phyloP scores from a whole-genome alignment of 2,329 filamentous ascomycete genomes.

The Phoma sp. region DNA sequence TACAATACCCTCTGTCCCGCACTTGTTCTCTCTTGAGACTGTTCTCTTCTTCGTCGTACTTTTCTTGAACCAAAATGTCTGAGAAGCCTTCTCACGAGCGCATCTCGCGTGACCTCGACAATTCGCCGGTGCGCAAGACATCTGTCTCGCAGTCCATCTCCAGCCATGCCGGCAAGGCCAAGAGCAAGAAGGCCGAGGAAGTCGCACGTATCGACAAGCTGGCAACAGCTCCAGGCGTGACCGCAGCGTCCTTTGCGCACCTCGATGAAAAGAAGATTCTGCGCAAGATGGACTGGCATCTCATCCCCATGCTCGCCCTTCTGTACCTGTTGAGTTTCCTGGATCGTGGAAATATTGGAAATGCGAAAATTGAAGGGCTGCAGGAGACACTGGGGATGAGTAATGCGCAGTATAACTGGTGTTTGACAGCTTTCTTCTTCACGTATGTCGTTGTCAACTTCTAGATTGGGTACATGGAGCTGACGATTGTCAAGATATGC shows the following conservation, averaged over 20 bases:
- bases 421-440: slow-evolving; percentile 69
- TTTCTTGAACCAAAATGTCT: slow-evolving; percentile 1
- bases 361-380: slow-evolving; percentile 51
- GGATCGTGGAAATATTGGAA: slow-evolving; percentile 48
- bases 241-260: slow-evolving; percentile 41
- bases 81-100: slow-evolving; percentile 13
- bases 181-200: slow-evolving; percentile 19
- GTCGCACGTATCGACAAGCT: slow-evolving; percentile 33
- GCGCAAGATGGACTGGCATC: slow-evolving; percentile 49
- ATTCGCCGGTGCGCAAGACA: slow-evolving; percentile 4
- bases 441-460: slow-evolving; percentile 38
- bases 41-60: not conserved
- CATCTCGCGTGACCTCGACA: slow-evolving; percentile 9
- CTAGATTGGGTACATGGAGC: not conserved
- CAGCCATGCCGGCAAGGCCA: slow-evolving; percentile 13
- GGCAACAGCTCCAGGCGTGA: slow-evolving; percentile 34
- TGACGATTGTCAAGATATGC: slow-evolving; percentile 27
- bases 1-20: slow-evolving; percentile 1
- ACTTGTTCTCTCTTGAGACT: no score
- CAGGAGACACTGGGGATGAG: slow-evolving; percentile 36
- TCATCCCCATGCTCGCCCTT: slow-evolving; percentile 49
- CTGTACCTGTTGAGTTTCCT: slow-evolving; percentile 49
- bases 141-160: slow-evolving; percentile 5
- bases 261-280: slow-evolving; percentile 49
- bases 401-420: slow-evolving; percentile 68